These are phyloP conservation scores for Aspergillus transmontanensis DNA, from an alignment of 2,329 filamentous ascomycete genomes.

Conservation along the genomic window DNA sequence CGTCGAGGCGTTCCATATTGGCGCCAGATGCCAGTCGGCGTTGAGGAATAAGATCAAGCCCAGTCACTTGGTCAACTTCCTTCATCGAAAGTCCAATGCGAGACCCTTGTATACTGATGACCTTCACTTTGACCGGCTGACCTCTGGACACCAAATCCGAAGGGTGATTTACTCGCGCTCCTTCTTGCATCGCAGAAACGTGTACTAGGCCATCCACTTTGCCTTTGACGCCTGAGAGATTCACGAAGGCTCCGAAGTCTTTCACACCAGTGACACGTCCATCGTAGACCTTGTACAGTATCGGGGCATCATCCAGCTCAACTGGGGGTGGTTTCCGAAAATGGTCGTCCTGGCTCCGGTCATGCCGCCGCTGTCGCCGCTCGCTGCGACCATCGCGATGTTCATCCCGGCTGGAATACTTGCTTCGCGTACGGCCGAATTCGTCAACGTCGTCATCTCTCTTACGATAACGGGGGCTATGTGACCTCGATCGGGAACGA, in stretches of 20 bases:
- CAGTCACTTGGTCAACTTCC: slow-evolving; percentile 88
- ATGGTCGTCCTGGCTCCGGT: slow-evolving; percentile 51
- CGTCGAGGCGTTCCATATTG: slow-evolving; percentile 81
- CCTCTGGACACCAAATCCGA: slow-evolving; percentile 80
- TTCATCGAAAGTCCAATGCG: slow-evolving; percentile 94
- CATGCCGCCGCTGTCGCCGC: slow-evolving; percentile 39
- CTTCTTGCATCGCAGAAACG: slow-evolving; percentile 82
- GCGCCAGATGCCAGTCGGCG: slow-evolving; percentile 82
- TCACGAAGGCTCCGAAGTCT: slow-evolving; percentile 94
- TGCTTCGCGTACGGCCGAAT: slow-evolving; percentile 55
- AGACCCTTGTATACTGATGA: slow-evolving; percentile 79
- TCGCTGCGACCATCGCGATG: slow-evolving; percentile 50
- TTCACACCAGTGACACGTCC: slow-evolving; percentile 90
- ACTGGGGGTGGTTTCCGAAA: slow-evolving; percentile 68
- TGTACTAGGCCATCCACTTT: slow-evolving; percentile 94
- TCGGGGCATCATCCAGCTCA: slow-evolving; percentile 79
- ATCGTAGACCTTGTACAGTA: slow-evolving; percentile 84
- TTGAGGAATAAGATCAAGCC: slow-evolving; percentile 78
- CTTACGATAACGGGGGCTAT: slow-evolving; percentile 43
- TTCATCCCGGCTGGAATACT: slow-evolving; percentile 37
- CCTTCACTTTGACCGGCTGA: slow-evolving; percentile 89
- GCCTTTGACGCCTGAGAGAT: slow-evolving; percentile 80
- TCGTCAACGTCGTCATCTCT: slow-evolving; percentile 61
- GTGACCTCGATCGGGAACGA: slow-evolving; percentile 57
- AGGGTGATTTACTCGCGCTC: slow-evolving; percentile 86